phyloP scores from a whole-genome alignment of 1,284 basidiomycete genomes.

The Porogramme epimiltina region DNA sequence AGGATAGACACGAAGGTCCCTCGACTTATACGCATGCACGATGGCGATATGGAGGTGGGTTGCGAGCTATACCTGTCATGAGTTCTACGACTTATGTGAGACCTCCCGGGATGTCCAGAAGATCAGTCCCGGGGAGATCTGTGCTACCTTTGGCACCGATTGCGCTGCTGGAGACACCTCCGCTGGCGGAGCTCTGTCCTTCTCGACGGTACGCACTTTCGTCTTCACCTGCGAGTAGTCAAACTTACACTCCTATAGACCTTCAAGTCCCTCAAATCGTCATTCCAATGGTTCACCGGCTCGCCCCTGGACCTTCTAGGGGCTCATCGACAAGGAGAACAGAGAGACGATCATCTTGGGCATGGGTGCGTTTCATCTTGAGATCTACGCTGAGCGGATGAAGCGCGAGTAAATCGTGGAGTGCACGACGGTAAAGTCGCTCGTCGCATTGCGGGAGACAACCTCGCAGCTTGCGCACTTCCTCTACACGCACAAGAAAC shows the following conservation, averaged over 20 bases:
- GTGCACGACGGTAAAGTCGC: conserved; percentile 93
- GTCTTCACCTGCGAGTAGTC: too few species aligned
- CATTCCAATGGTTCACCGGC: conserved; percentile 93
- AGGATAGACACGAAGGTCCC: conserved; percentile 98
- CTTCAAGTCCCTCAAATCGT: conserved; percentile 99
- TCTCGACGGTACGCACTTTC: conserved; percentile 88
- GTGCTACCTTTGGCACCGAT: conserved; percentile 99
- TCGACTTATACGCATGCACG: conserved; percentile 96
- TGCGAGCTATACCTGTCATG: background rate
- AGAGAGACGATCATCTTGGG: conserved; percentile 99
- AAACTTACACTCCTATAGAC: too few species aligned
- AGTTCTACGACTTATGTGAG: background rate
- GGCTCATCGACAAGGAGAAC: conserved; percentile 92
- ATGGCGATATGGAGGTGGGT: conserved; percentile 94
- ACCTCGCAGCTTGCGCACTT: conserved; percentile 84
- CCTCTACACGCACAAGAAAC: conserved; percentile 97
- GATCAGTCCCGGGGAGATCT: conserved; percentile 98
- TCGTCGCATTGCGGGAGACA: conserved; percentile 97
- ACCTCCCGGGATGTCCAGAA: conserved; percentile 81
- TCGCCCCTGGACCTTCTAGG: conserved; percentile 95
- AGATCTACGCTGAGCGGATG: conserved; percentile 99
- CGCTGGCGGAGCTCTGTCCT: conserved; percentile 86
- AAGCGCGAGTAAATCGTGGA: conserved; percentile 96
- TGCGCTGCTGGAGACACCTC: conserved; percentile 99
- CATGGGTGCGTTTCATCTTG: conserved; percentile 98